These are phyloP conservation scores for Lizonia empirigonia DNA, from an alignment of 2,329 filamentous ascomycete genomes.

Conservation along the genomic window DNA sequence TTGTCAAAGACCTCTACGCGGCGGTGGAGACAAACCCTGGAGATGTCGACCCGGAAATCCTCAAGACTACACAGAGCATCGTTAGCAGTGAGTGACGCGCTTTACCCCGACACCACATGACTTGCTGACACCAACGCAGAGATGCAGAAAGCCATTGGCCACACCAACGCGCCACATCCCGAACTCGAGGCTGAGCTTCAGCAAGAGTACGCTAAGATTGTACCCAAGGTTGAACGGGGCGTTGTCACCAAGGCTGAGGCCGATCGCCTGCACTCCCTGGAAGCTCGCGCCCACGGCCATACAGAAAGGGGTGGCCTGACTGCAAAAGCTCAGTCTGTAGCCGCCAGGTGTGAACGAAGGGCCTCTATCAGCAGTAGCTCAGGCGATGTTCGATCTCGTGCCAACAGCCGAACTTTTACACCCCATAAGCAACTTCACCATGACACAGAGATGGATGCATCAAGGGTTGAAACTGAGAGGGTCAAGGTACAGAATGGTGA, in stretches of 20 bases:
- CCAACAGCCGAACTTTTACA: constrained; percentile 20
- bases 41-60: constrained; percentile 34
- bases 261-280: constrained; percentile 50
- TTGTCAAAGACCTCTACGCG: constrained; percentile 36
- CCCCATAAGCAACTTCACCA: constrained; percentile 37
- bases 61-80: constrained; percentile 33
- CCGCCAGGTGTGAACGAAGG: constrained; percentile 36
- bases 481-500: constrained; percentile 44
- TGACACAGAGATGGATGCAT: constrained; percentile 41
- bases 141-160: constrained; percentile 39
- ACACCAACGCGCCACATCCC: constrained; percentile 33
- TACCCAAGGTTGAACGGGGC: constrained; percentile 40
- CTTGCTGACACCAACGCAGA: constrained; percentile 26
- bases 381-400: constrained; percentile 11
- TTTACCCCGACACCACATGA: too few relatives aligned
- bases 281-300: constrained; percentile 46
- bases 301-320: constrained; percentile 46
- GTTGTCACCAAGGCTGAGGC: constrained; percentile 50
- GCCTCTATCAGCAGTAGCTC: constrained; percentile 23
- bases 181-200: constrained; percentile 40
- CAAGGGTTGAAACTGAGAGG: constrained; percentile 35
- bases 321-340: constrained; percentile 49
- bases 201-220: constrained; percentile 39
- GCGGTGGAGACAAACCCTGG: constrained; percentile 32
- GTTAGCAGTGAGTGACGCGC: constrained; percentile 35